A percentile compares a stretch with the other conserved stretches of the same genome.
phyloP scores from a whole-genome alignment of 495 filamentous ascomycete genomes.

The Stereocaulon alpinum region DNA sequence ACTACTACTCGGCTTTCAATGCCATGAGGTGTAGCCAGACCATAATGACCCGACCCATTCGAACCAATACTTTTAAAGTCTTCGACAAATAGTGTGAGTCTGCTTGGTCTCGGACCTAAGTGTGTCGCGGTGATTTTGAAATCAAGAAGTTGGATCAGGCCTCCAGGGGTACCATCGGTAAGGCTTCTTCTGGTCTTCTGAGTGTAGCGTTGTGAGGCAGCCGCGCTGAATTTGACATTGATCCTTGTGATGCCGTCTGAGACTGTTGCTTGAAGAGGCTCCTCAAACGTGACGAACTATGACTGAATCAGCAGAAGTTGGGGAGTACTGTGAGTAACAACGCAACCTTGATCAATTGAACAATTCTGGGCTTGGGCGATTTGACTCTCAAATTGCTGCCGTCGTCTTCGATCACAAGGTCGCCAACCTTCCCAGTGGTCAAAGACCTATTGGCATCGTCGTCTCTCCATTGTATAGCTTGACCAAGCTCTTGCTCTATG shows the following conservation, averaged over 20 bases:
- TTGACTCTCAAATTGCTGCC: constrained; percentile 33
- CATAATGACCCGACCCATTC: constrained; percentile 22
- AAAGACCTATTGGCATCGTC: not conserved
- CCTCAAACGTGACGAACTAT: constrained; percentile 14
- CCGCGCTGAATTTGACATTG: constrained; percentile 26
- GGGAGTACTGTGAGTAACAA: constrained; percentile 9
- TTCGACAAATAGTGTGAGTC: constrained; percentile 28
- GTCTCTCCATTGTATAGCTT: constrained; percentile 16
- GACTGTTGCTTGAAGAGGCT: constrained; percentile 23
- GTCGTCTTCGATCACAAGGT: constrained; percentile 27
- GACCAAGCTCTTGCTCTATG: constrained; percentile 5
- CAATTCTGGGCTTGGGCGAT: constrained; percentile 9
- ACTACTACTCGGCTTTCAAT: constrained; percentile 12
- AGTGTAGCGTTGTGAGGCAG: constrained; percentile 19
- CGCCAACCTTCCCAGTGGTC: constrained; percentile 18
- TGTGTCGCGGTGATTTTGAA: constrained; percentile 33
- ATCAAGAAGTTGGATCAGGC: constrained; percentile 29
- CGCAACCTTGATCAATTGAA: constrained; percentile 23
- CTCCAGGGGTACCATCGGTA: constrained; percentile 25
- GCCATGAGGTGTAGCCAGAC: constrained; percentile 14
- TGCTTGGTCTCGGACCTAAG: constrained; percentile 22
- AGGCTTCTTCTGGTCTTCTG: constrained; percentile 20
- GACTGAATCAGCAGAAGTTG: constrained; percentile 20
- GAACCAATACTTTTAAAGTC: constrained; percentile 30
- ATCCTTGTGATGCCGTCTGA: constrained; percentile 34